phyloP scores from a whole-genome alignment of 1,139 yeast genomes.

The Saccharomyces hybrid region DNA sequence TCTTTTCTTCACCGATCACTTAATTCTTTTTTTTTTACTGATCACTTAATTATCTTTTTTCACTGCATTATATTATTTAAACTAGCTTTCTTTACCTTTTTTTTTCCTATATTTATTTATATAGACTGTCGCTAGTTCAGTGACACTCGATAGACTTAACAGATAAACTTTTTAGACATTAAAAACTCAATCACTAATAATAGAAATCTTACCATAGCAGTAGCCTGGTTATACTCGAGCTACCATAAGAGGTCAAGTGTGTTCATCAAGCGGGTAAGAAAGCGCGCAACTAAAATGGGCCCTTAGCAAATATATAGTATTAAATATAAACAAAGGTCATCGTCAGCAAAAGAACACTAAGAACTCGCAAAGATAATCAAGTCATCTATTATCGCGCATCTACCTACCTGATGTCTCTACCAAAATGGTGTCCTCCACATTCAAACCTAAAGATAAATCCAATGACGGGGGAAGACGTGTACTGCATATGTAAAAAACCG shows the following conservation, averaged over 20 bases:
- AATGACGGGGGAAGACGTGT: constrained; percentile 50
- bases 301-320: background rate
- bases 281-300: background rate
- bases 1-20: background rate
- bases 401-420: constrained; percentile 10
- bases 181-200: background rate
- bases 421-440: constrained; percentile 31
- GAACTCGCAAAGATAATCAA: no score
- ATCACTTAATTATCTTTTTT: background rate
- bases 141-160: background rate
- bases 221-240: background rate
- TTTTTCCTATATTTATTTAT: background rate
- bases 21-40: background rate
- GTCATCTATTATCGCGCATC: background rate
- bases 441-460: constrained; percentile 22
- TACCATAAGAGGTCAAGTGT: background rate
- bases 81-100: background rate
- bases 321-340: background rate
- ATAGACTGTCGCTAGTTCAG: background rate
- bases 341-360: background rate
- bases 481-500: constrained; percentile 71
- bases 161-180: background rate
- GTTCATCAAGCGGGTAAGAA: background rate
- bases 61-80: background rate
- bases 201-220: background rate